phyloP scores from a whole-genome alignment of 495 filamentous ascomycete genomes.

The Schizothecium vesticola region DNA sequence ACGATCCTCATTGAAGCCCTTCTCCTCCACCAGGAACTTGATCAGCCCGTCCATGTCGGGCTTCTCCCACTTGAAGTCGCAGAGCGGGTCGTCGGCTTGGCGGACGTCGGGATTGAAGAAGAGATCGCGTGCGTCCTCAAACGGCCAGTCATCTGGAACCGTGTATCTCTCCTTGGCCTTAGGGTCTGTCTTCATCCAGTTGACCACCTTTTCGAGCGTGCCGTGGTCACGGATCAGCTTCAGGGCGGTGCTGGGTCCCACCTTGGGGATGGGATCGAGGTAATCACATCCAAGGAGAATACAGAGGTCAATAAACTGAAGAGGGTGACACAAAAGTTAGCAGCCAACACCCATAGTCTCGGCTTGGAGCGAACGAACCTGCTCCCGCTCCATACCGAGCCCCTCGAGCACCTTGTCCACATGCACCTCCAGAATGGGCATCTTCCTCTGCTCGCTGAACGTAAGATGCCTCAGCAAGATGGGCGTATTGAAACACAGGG shows the following conservation, averaged over 20 bases:
- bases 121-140: slow-evolving; percentile 80
- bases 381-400: slow-evolving; percentile 75
- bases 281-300: slow-evolving; percentile 98
- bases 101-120: slow-evolving; percentile 87
- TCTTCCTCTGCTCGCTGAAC: slow-evolving; percentile 93
- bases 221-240: slow-evolving; percentile 89
- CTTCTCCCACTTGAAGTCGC: slow-evolving; percentile 95
- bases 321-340: not conserved
- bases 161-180: slow-evolving; percentile 62
- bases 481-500: slow-evolving; percentile 87
- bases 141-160: slow-evolving; percentile 91
- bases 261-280: slow-evolving; percentile 87
- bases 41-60: slow-evolving; percentile 86
- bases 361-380: slow-evolving; percentile 44
- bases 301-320: slow-evolving; percentile 91
- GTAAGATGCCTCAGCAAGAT: slow-evolving; percentile 90
- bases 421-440: slow-evolving; percentile 94
- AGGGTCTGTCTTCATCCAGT: slow-evolving; percentile 65
- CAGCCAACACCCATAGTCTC: not conserved
- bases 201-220: slow-evolving; percentile 78
- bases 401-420: slow-evolving; percentile 78
- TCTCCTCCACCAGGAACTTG: slow-evolving; percentile 83
- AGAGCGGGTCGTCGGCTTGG: slow-evolving; percentile 75
- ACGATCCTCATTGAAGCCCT: slow-evolving; percentile 93
- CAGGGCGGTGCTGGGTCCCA: slow-evolving; percentile 85